A percentile compares a stretch with the other conserved stretches of the same genome.
Conservation (phyloP, 345 rosid genomes). For the Boechera divaricarpa region DNA sequence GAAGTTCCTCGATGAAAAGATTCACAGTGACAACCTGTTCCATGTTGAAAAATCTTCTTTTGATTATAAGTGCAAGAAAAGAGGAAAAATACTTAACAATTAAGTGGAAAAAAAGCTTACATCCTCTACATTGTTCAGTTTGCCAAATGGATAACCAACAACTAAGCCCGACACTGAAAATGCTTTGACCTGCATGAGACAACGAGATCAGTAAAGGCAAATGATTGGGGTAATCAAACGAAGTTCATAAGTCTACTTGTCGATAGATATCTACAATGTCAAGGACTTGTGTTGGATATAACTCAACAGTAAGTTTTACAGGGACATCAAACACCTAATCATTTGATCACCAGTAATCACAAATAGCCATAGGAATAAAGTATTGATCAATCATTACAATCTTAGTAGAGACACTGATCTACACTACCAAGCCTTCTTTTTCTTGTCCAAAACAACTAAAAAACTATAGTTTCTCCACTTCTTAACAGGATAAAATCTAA, state of each 20-base stretch:
- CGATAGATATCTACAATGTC: slow-evolving; percentile 16
- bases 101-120: slow-evolving; percentile 47
- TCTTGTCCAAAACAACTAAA: neutral
- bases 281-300: slow-evolving; percentile 10
- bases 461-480: neutral
- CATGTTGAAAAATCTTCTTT: slow-evolving; percentile 26
- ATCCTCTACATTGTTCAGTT: slow-evolving; percentile 41
- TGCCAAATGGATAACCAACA: slow-evolving; percentile 71
- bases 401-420: slow-evolving; percentile 30
- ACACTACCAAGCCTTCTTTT: slow-evolving; percentile 10
- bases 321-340: slow-evolving; percentile 2
- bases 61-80: neutral
- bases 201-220: neutral
- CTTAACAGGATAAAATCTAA: neutral
- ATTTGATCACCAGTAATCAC: neutral
- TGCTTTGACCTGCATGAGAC: slow-evolving; percentile 61
- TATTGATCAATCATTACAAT: slow-evolving; percentile 16
- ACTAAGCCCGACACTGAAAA: slow-evolving; percentile 68
- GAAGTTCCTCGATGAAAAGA: slow-evolving; percentile 70
- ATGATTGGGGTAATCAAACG: neutral
- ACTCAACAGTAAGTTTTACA: neutral
- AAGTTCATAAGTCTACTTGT: slow-evolving; percentile 3
- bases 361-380: neutral
- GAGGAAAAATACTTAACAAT: slow-evolving; percentile 11
- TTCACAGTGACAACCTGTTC: slow-evolving; percentile 61